Percentiles rank a stretch among this genome's conserved stretches.
phyloP scores from a whole-genome alignment of 2,329 filamentous ascomycete genomes.

The Cercospora zeina region DNA sequence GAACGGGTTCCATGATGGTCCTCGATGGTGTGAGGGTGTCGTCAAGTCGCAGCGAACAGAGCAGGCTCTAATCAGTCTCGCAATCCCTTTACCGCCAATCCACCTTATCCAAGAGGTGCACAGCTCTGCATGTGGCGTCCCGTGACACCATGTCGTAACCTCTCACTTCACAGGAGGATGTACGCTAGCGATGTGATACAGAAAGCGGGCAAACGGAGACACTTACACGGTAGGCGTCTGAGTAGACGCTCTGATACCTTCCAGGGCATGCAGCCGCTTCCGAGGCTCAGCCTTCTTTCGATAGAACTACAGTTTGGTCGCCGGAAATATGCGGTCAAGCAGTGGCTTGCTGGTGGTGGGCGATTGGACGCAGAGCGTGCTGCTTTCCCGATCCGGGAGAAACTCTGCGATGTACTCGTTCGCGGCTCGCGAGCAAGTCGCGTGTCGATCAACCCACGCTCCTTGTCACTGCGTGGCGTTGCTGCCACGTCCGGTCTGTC shows the following conservation, averaged over 20 bases:
- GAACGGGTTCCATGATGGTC: conserved; percentile 23
- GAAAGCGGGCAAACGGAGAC: neutral
- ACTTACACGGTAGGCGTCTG: conserved; percentile 12
- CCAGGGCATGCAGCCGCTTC: conserved; percentile 8
- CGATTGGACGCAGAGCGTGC: conserved; percentile 12
- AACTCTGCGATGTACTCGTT: neutral
- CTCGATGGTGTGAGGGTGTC: conserved; percentile 4
- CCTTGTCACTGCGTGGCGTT: conserved; percentile 3
- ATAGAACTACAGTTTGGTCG: conserved; percentile 5
- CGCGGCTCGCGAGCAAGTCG: neutral
- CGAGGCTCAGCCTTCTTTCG: conserved; percentile 14
- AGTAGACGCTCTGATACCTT: conserved; percentile 10
- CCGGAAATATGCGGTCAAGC: conserved; percentile 16
- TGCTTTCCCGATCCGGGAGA: neutral
- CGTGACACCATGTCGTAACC: conserved; percentile 15
- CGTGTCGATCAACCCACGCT: conserved; percentile 14
- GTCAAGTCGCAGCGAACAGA: conserved; percentile 4
- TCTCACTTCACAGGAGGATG: neutral
- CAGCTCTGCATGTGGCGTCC: conserved; percentile 6
- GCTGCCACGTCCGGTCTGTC: neutral
- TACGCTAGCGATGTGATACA: conserved; percentile 12
- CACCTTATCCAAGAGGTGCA: conserved; percentile 7
- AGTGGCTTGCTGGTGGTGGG: conserved; percentile 6
- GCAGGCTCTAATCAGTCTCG: conserved; percentile 7
- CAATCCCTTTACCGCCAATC: conserved; percentile 22